phyloP scores from a whole-genome alignment of 2,329 filamentous ascomycete genomes.

The Orbilia javanica region DNA sequence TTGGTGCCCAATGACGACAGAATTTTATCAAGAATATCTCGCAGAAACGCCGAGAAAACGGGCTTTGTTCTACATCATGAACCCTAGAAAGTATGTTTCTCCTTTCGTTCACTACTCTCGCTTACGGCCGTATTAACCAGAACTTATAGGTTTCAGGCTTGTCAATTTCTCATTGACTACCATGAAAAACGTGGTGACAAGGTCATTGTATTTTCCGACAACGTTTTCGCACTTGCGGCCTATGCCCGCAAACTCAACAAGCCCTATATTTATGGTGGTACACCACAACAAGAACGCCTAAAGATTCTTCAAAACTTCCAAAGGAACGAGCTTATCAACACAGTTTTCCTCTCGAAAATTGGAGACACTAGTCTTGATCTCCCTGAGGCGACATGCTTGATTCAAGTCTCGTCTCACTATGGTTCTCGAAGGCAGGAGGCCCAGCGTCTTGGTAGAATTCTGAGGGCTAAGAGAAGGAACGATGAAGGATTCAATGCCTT shows the following conservation, averaged over 20 bases:
- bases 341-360: conserved; percentile 96
- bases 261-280: conserved; percentile 91
- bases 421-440: conserved; percentile 97
- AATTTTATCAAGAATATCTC: conserved; percentile 96
- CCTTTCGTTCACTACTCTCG: background rate
- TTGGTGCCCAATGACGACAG: conserved; percentile 99
- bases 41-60: conserved; percentile 74
- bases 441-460: conserved; percentile 89
- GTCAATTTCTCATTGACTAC: conserved; percentile 97
- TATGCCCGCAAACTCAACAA: conserved; percentile 88
- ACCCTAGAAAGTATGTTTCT: conserved; percentile 79
- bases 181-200: conserved; percentile 96
- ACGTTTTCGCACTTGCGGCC: conserved; percentile 88
- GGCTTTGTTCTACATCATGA: conserved; percentile 90
- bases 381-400: conserved; percentile 94
- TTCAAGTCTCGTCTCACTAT: conserved; percentile 97
- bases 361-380: conserved; percentile 98
- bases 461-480: conserved; percentile 93
- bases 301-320: conserved; percentile 94
- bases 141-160: conserved; percentile 76
- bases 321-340: conserved; percentile 88
- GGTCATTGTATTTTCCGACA: conserved; percentile 98
- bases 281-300: conserved; percentile 85
- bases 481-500: conserved; percentile 99
- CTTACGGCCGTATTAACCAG: background rate